A percentile compares a stretch with the other conserved stretches of the same genome.
Conservation (phyloP, 2,329 filamentous ascomycete genomes). For the Fusarium tuaranense region DNA sequence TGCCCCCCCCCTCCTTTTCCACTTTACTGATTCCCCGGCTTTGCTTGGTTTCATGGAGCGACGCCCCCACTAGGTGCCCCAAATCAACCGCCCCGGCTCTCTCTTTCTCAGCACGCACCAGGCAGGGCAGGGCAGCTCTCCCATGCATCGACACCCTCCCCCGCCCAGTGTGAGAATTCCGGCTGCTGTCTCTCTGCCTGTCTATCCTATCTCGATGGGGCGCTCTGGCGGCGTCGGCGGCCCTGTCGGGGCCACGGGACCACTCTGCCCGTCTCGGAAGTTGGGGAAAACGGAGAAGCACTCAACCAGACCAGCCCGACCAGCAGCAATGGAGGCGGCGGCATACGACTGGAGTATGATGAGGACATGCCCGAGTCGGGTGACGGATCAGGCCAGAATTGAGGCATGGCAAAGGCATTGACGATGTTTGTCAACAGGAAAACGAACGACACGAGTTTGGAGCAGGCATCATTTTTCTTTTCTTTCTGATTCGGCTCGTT, state of each 20-base stretch:
- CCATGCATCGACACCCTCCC: slow-evolving; percentile 30
- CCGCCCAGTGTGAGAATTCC: slow-evolving; percentile 41
- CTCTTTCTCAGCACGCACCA: slow-evolving; percentile 9
- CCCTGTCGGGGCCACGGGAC: slow-evolving; percentile 37
- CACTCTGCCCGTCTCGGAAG: slow-evolving; percentile 39
- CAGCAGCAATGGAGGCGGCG: slow-evolving; percentile 19
- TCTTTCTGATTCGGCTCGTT: slow-evolving; percentile 6
- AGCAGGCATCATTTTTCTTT: slow-evolving; percentile 1
- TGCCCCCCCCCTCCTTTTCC: slow-evolving; percentile 20
- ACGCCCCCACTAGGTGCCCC: slow-evolving; percentile 25
- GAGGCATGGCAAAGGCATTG: slow-evolving; percentile 24
- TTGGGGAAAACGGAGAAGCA: slow-evolving; percentile 37
- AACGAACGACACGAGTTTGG: slow-evolving; percentile 31
- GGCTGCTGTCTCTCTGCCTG: slow-evolving; percentile 10
- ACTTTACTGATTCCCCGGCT: slow-evolving; percentile 24
- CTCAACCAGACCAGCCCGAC: slow-evolving; percentile 8
- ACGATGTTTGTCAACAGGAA: slow-evolving; percentile 32
- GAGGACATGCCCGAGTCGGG: slow-evolving; percentile 39
- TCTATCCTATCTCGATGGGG: slow-evolving; percentile 33
- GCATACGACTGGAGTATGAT: slow-evolving; percentile 38
- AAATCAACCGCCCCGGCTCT: slow-evolving; percentile 7
- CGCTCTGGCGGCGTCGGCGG: slow-evolving; percentile 26
- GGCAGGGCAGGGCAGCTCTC: not conserved
- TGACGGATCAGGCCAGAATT: slow-evolving; percentile 47
- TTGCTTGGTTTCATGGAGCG: slow-evolving; percentile 34